Percentiles rank a stretch among this genome's conserved stretches.
Evolutionary conservation across 768 basidiomycete genomes (phyloP).

Genomic region (Krasilnikovozyma curviuscula): DNA sequence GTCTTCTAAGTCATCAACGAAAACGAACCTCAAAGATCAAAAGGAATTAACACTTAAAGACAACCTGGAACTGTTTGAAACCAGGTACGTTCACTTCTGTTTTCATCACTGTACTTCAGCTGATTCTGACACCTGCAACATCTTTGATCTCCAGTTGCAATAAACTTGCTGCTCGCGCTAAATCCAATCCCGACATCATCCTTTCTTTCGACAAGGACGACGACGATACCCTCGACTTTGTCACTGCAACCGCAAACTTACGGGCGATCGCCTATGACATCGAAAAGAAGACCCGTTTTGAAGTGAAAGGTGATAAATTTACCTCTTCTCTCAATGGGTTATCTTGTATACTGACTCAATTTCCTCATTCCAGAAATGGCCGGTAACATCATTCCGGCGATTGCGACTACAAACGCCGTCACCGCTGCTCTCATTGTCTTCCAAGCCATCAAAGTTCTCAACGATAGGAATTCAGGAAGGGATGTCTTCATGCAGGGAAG

Average conservation of each 20-base stretch:
- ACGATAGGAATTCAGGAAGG: conserved; percentile 34
- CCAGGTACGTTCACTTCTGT: conserved; percentile 38
- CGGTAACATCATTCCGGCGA: conserved; percentile 97
- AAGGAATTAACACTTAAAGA: conserved; percentile 54
- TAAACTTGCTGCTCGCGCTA: conserved; percentile 50
- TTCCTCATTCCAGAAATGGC: conserved; percentile 62
- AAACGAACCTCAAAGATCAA: conserved; percentile 56
- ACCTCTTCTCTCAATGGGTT: not conserved
- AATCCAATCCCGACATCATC: conserved; percentile 27
- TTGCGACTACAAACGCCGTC: conserved; percentile 96
- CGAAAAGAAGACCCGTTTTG: conserved; percentile 73
- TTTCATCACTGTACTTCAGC: not conserved
- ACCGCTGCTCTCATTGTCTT: conserved; percentile 86
- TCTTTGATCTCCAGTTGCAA: conserved; percentile 39
- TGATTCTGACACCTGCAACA: not conserved
- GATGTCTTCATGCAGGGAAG: conserved; percentile 66
- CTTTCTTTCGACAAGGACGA: conserved; percentile 93
- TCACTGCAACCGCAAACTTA: conserved; percentile 82
- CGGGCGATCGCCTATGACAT: conserved; percentile 82
- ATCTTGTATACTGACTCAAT: too few relatives aligned
- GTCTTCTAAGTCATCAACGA: conserved; percentile 3
- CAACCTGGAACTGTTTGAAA: conserved; percentile 60
- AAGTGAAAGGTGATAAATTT: conserved; percentile 58
- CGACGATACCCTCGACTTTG: conserved; percentile 89
- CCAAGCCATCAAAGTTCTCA: conserved; percentile 65